Conservation (phyloP, 257 asterid species). For the Ehretia macrophylla region DNA sequence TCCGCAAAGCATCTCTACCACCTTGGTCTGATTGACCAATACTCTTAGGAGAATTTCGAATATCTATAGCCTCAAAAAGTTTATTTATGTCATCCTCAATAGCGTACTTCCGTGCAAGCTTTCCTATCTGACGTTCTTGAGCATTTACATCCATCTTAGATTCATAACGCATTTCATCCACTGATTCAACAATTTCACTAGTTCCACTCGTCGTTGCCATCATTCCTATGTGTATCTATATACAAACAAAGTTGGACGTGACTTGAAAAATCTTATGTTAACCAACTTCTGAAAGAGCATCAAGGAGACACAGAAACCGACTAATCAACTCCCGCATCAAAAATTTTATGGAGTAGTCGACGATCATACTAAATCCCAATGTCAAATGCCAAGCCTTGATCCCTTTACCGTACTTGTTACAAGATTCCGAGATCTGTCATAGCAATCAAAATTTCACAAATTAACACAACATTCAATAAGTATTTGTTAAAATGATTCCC, state of each 20-base stretch:
- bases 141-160: slow-evolving; percentile 21
- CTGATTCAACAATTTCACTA: slow-evolving; percentile 60
- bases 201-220: slow-evolving; percentile 33
- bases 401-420: slow-evolving; percentile 13
- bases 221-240: slow-evolving; percentile 10
- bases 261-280: slow-evolving; percentile 18
- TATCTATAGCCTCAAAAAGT: slow-evolving; percentile 69
- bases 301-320: slow-evolving; percentile 13
- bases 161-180: slow-evolving; percentile 32
- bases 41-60: slow-evolving; percentile 36
- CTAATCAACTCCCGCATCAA: slow-evolving; percentile 2
- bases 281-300: slow-evolving; percentile 34
- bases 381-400: slow-evolving; percentile 1
- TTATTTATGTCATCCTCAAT: slow-evolving; percentile 66
- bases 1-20: slow-evolving; percentile 31
- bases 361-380: slow-evolving; percentile 16
- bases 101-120: slow-evolving; percentile 32
- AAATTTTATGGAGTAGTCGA: slow-evolving; percentile 16
- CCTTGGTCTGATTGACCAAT: slow-evolving; percentile 25
- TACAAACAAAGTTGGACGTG: background rate
- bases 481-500: background rate
- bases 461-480: slow-evolving; percentile 3
- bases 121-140: slow-evolving; percentile 17
- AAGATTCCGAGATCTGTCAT: slow-evolving; percentile 19
- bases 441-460: slow-evolving; percentile 13